Base-by-base conservation (phyloP, 1,284 basidiomycete genomes). In the Sanguinoderma infundibulare region DNA sequence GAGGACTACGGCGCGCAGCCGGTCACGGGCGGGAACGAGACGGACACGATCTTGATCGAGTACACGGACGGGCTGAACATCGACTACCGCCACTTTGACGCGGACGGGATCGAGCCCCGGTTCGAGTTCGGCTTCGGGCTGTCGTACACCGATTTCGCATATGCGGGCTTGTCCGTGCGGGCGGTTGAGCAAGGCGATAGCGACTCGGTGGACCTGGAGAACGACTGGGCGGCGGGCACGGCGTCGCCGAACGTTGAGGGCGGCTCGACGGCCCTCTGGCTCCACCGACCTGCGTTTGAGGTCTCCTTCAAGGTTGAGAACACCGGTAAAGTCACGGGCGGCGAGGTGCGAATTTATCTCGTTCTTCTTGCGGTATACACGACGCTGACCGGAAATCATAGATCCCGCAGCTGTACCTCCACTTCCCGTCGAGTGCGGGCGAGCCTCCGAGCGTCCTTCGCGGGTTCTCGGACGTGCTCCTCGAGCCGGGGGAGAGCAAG, bases 41-140 rank as follows among this genome's bases (percentile, higher is more conserved):
- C 72, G 34, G 77, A 82, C 24, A 77, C 87, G 54, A 60, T 88
- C 52, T 74, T 75, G 47, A 84, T 90, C 62, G 81, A 83, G 3
- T 91, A 94, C 73, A 83, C 78, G 5, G 92, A 94, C 68, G 85
- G 83, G 9, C 73, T 94, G 49, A 76, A 86, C 67, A 87, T 94
- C 70, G 92, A 94, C 75, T 94, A 94, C 72, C 79, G 91, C 34
- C 84, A 87, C 72, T 95, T 95, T 72, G 90, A 94, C 66, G 79
- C 84, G 70, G 68, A 70, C 69, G 80, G 84, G 59, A 86, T 90
- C 63, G 77, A 78, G n/a, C 87, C 87, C 34, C 84, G 87, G 32
- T 90, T 82, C 72, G 88, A 90, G 69, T 96, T 95, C 72, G 94
- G 94, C 0, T 94, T 87, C 73, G 94, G 94, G 0, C 75, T 96